Base-by-base conservation (phyloP, 345 rosid species). In the Murraya koenigii region DNA sequence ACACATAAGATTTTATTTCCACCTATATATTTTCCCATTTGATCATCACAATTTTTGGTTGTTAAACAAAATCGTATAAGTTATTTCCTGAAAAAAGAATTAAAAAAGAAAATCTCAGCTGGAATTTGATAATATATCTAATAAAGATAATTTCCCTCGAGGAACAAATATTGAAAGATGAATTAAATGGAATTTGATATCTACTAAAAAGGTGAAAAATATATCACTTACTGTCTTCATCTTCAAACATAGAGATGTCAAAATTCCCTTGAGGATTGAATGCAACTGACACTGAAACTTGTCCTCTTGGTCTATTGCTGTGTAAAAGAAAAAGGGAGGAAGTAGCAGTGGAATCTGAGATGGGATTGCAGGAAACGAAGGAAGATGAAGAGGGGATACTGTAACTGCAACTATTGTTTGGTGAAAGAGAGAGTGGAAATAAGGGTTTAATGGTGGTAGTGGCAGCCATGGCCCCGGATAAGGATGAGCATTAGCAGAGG, bases 211-310 rank as follows among this genome's bases (percentile, higher is more conserved):
- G 59, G 28, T 54, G 7, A 64, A 20, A 3, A 35, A 2, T 1
- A 44, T 17, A 26, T 54, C n/a, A 26, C 58, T 73, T 78, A 91
- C 96, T 64, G 19, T 23, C 92, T 14, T 87, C 83, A 28, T 86
- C 86, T 1, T 78, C 92, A 20, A 75, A 83, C 39, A 87, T 74
- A 47, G 97, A 86, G 76, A 95, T 83, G 82, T 95, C 95, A 76
- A 87, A 95, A 73, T 89, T 92, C n/a, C 97, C 92, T 0, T 97
- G 89, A 54, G 97, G 98, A 66, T 95, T 86, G 92, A 93, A 93
- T 13, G 97, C 82, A 32, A 93, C 94, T 0, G 94, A 88, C 78
- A 81, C 87, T 6, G 91, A 49, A 75, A 89, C 77, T 23, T 75
- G 81, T 56, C 82, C 66, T 71, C 71, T 74, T 47, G 26, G 85